Base-by-base conservation (phyloP, 139 green algal genomes). In the Mychonastes homosphaera region DNA sequence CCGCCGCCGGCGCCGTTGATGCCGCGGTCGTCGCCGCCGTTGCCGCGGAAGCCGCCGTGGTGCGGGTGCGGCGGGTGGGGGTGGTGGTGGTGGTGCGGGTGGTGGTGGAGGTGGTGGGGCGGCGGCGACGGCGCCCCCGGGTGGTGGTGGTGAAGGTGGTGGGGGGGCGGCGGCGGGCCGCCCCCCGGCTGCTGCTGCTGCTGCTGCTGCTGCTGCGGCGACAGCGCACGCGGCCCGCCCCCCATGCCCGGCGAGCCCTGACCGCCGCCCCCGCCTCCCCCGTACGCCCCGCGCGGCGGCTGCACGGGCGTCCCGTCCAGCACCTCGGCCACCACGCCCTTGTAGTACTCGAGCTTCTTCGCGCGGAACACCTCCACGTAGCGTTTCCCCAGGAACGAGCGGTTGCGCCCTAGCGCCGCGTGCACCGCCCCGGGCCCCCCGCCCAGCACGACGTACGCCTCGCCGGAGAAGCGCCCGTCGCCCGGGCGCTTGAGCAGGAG, bases 311-410 rank as follows among this genome's bases (percentile, higher is more conserved):
- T 12, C 28, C 64, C 75, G 12, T 73, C 67, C 26, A 48, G 51
- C 66, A 81, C 70, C 19, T 81, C 77, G 41, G 58, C 57, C 57
- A 69, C 70, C 21, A 89, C 67, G 4, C 73, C 76, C 45, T 70
- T 76, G 58, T 86, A 87, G 59, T 87, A 86, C 36, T 88, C 81
- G 64, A 75, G 54, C 57, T 89, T 89, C 58, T 87, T 81, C 0
- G 83, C 67, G 19, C 70, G 57, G 60, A 83, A 89, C 34, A 92
- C 79, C 65, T 92, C 84, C 21, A 92, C 79, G 63, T 89, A 92
- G 34, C 84, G 66, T 23, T 70, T 70, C 26, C 84, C 84, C 72
- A 92, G 76, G 71, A 89, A 89, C 32, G 65, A 70, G 32, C 79
- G 80, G 65, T 92, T 84, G 62, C 86, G 87, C 19, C 56, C 52